Evolutionary conservation across 495 filamentous ascomycete species (phyloP), one percentile per base, ranked within the genome.

Genomic region (Lindgomyces ingoldianus): DNA sequence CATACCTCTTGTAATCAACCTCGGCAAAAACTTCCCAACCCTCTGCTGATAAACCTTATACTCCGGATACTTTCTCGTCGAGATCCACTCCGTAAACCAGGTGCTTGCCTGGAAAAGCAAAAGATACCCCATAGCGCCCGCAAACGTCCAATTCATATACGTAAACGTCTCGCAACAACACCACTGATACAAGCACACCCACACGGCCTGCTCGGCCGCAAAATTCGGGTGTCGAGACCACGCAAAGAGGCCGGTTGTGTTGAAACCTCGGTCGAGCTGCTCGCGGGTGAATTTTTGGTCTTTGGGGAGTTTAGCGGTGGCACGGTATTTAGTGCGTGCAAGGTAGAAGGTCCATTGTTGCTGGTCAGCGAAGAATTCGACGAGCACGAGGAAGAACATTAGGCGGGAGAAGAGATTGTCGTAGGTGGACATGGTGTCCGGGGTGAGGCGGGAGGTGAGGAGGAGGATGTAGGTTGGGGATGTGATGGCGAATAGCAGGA

Each of bases 181-280:
- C 94, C 94, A 99, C 60, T 88, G 81, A 73, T 98, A 98, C 58
- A 97, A 72, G 25, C 83, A 72, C 36, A 96, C 75, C 95, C 95
- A 99, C 72, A 98, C 85, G 26, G 87, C 82, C 77, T 98, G 93
- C 75, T 99, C 95, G 41, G 90, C 89, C 26, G 87, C 84, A 72
- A 97, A 98, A 76, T 98, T 98, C 41, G 95, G 95, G 74, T 99
- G 95, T 9, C 95, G 85, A 60, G 85, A 89, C 72, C 83, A 90
- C 0, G 86, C 87, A 88, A 89, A 99, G 21, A 99, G 80, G 0
- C 95, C 95, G 1, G 81, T 85, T 36, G 91, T 87, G 49, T 89
- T 82, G 74, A 99, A 99, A 47, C 95, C 95, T 46, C 95, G 87
- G 68, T 97, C 91, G 0, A 99, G 83, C 62, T 97, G 91, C 65